Percentiles rank a stretch among this genome's conserved stretches.
phyloP scores from a whole-genome alignment of 2,329 filamentous ascomycete genomes.

The Penicillium palitans region DNA sequence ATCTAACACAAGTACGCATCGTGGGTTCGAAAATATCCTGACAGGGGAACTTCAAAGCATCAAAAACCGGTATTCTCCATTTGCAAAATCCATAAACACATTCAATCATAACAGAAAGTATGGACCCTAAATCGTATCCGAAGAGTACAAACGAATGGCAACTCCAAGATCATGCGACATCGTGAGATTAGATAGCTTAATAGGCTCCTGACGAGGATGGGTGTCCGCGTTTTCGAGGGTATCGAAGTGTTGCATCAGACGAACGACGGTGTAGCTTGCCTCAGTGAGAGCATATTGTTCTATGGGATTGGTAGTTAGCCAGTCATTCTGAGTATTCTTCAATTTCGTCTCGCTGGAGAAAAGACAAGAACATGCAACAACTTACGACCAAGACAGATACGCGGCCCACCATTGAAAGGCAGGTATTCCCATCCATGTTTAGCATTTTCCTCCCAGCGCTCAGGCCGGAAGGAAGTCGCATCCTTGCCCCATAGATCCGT shows the following conservation, averaged over 20 bases:
- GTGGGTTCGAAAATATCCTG: background rate
- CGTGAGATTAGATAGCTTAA: conserved; percentile 33
- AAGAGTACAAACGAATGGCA: conserved; percentile 28
- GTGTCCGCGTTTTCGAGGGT: conserved; percentile 39
- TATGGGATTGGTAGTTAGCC: conserved; percentile 12
- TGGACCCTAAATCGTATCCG: background rate
- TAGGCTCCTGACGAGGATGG: conserved; percentile 27
- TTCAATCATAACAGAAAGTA: background rate
- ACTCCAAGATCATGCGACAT: conserved; percentile 37
- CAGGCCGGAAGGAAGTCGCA: conserved; percentile 49
- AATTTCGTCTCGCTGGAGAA: background rate
- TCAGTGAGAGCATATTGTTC: conserved; percentile 47
- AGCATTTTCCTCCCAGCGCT: conserved; percentile 49
- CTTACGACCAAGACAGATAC: conserved; percentile 45
- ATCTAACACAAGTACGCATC: background rate
- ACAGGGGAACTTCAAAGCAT: background rate
- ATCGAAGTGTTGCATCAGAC: conserved; percentile 41
- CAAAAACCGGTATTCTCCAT: background rate
- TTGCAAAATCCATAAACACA: background rate
- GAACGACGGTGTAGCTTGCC: conserved; percentile 43
- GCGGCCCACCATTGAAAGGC: conserved; percentile 42
- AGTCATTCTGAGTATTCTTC: background rate
- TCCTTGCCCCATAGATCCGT: conserved; percentile 49
- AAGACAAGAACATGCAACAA: conserved; percentile 5
- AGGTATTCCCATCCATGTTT: conserved; percentile 41